These are phyloP conservation scores for Pseudocohnilembus persalinus DNA, from an alignment of 169 alveolate species.

Conservation along the genomic window DNA sequence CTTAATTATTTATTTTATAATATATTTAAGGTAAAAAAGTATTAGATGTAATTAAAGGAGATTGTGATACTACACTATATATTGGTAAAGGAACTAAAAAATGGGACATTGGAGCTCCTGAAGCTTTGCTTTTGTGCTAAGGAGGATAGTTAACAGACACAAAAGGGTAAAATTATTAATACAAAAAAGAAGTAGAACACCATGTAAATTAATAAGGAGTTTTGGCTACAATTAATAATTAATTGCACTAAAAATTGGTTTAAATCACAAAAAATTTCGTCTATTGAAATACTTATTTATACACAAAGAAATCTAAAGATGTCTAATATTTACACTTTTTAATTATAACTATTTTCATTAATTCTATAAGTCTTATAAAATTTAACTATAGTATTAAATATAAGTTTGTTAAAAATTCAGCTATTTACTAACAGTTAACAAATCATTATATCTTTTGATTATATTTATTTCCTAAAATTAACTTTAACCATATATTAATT, in stretches of 20 bases:
- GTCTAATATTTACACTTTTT: no score
- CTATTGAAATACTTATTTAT: no score
- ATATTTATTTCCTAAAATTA: neutral
- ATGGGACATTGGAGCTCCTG: conserved; percentile 76
- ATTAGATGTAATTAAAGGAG: conserved; percentile 31
- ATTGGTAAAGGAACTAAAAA: conserved; percentile 29
- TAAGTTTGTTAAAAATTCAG: neutral
- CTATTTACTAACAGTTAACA: neutral
- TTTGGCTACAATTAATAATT: neutral
- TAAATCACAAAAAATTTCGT: neutral
- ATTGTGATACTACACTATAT: conserved; percentile 37
- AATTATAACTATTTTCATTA: no score
- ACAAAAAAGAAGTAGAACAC: no score
- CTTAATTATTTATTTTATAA: no score
- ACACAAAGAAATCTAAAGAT: no score
- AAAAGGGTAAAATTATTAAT: neutral
- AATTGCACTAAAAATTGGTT: neutral
- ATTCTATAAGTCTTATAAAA: no score
- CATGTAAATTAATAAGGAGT: neutral
- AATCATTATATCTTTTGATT: neutral
- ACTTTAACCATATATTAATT: conserved; percentile 35
- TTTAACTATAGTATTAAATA: no score
- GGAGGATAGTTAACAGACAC: conserved; percentile 18
- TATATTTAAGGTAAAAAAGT: conserved; percentile 28
- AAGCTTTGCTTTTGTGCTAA: conserved; percentile 44